phyloP scores from a whole-genome alignment of 495 filamentous ascomycete species.

The Evernia prunastri region DNA sequence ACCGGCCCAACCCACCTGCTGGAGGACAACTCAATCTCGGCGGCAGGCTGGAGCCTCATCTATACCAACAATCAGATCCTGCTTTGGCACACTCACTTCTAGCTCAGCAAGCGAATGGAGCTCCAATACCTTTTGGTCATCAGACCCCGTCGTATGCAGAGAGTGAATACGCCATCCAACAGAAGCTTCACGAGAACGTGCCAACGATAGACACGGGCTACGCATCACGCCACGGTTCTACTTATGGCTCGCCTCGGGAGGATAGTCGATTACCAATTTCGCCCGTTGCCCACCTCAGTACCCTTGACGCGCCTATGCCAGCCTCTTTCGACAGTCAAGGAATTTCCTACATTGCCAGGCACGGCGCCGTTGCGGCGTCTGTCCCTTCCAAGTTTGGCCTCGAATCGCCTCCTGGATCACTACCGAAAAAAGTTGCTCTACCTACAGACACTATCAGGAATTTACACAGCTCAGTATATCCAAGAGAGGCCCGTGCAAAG shows the following conservation, averaged over 20 bases:
- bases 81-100: conserved; percentile 79
- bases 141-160: conserved; percentile 34
- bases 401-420: conserved; percentile 78
- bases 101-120: conserved; percentile 55
- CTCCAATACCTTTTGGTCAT: conserved; percentile 37
- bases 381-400: conserved; percentile 88
- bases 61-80: conserved; percentile 59
- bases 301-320: conserved; percentile 89
- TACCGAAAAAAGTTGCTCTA: conserved; percentile 49
- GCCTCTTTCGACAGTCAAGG: conserved; percentile 97
- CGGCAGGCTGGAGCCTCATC: conserved; percentile 63
- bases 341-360: conserved; percentile 81
- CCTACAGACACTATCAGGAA: conserved; percentile 71
- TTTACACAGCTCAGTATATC: conserved; percentile 79
- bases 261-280: conserved; percentile 66
- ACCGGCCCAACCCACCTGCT: conserved; percentile 48
- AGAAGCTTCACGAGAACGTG: conserved; percentile 45
- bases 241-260: conserved; percentile 83
- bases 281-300: conserved; percentile 63
- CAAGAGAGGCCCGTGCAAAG: conserved; percentile 51
- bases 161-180: conserved; percentile 28
- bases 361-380: conserved; percentile 86
- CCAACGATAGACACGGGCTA: conserved; percentile 77
- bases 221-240: conserved; percentile 66
- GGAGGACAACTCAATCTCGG: conserved; percentile 59